These are phyloP conservation scores for Carex myosuroides DNA, from an alignment of 176 grass and related monocot species.

Conservation along the genomic window DNA sequence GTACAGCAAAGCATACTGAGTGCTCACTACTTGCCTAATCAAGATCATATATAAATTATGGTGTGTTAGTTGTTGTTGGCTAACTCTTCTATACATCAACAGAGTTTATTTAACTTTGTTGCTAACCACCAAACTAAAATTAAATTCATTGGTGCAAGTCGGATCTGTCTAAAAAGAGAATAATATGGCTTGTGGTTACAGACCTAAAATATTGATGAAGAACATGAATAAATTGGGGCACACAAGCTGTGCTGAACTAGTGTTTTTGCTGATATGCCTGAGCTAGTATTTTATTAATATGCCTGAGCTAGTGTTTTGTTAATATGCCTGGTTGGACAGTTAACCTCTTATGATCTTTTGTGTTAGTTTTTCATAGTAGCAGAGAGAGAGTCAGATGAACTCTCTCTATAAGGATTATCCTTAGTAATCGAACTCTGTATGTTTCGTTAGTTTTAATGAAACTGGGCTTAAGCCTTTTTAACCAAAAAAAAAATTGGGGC, in stretches of 20 bases:
- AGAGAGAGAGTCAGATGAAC: no score
- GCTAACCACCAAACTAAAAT: not conserved
- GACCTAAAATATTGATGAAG: slow-evolving; percentile 36
- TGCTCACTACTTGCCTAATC: slow-evolving; percentile 94
- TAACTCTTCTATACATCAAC: slow-evolving; percentile 1
- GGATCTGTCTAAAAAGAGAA: not conserved
- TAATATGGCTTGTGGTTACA: not conserved
- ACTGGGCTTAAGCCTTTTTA: no score
- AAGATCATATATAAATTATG: not conserved
- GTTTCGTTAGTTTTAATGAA: no score
- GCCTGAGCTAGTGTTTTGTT: no score
- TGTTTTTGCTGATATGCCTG: no score
- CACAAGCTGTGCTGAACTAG: not conserved
- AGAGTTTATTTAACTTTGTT: not conserved
- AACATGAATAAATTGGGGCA: slow-evolving; percentile 13
- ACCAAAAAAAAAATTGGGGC: not conserved
- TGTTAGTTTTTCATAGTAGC: no score
- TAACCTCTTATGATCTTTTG: no score
- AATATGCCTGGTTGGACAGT: no score
- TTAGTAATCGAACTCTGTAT: no score
- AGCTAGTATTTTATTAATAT: no score
- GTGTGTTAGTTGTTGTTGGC: not conserved
- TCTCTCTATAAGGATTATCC: no score
- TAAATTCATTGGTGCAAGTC: not conserved
- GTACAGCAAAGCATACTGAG: slow-evolving; percentile 96